Percentiles rank a stretch among this genome's conserved stretches.
Evolutionary conservation across 306 rosid species (phyloP).

Genomic region (Coriaria nepalensis): DNA sequence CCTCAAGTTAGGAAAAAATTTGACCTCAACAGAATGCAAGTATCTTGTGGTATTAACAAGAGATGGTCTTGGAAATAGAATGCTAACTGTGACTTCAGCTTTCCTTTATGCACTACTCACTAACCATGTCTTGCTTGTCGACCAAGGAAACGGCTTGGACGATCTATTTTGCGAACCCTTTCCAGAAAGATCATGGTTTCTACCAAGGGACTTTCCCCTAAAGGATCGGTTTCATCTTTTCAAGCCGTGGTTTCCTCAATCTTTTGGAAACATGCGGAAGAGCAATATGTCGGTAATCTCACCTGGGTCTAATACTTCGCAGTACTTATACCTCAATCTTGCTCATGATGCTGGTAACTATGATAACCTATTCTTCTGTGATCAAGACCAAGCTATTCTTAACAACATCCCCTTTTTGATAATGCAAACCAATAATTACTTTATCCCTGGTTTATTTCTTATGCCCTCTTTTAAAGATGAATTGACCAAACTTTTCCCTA

Average conservation of each 20-base stretch:
- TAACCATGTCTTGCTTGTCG: not conserved
- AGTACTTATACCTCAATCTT: constrained; percentile 5
- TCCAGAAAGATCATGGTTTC: constrained; percentile 7
- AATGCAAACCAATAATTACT: constrained; percentile 13
- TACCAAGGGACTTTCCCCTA: constrained; percentile 7
- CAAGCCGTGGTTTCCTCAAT: not conserved
- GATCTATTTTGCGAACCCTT: constrained; percentile 17
- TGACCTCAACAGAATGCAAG: constrained; percentile 4
- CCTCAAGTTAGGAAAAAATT: not conserved
- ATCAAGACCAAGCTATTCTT: constrained; percentile 3
- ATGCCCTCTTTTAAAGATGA: constrained; percentile 1
- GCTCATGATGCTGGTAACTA: constrained; percentile 8
- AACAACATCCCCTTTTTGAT: constrained; percentile 8
- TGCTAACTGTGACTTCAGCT: constrained; percentile 7
- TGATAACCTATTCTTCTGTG: constrained; percentile 11
- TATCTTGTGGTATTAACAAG: not conserved
- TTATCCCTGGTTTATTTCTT: constrained; percentile 6
- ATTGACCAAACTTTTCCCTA: constrained; percentile 3
- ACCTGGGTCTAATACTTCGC: not conserved
- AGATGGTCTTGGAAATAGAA: constrained; percentile 14
- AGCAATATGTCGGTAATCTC: not conserved
- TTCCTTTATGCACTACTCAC: constrained; percentile 10
- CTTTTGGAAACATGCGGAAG: constrained; percentile 6
- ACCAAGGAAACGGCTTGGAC: not conserved
- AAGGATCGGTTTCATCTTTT: not conserved